These are phyloP conservation scores for Vigna trinervia DNA, from an alignment of 306 rosid species.

Conservation along the genomic window DNA sequence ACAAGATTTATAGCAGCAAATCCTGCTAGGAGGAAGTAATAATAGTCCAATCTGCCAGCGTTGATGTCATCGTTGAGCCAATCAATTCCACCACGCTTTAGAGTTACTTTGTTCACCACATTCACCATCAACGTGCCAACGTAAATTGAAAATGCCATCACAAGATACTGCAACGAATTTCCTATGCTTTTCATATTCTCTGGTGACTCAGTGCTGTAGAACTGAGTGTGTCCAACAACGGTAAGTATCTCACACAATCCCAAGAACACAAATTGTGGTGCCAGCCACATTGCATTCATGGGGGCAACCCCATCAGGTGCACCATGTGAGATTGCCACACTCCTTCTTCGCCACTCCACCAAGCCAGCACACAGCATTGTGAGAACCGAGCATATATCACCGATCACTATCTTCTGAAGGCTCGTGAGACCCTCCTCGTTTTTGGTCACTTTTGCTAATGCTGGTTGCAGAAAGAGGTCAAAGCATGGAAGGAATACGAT, in stretches of 20 bases:
- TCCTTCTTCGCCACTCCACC: conserved; percentile 36
- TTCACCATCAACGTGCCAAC: conserved; percentile 30
- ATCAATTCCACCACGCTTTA: conserved; percentile 25
- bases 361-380: conserved; percentile 34
- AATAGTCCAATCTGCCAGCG: conserved; percentile 47
- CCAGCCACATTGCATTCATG: conserved; percentile 51
- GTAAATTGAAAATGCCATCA: conserved; percentile 4
- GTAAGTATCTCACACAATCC: conserved; percentile 49
- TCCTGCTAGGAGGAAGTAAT: conserved; percentile 48
- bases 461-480: conserved; percentile 14
- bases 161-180: conserved; percentile 36
- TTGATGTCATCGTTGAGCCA: conserved; percentile 51
- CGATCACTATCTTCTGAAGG: conserved; percentile 41
- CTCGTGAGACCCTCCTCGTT: conserved; percentile 30
- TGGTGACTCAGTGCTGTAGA: conserved; percentile 54
- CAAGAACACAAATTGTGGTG: conserved; percentile 41
- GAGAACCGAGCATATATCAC: conserved; percentile 21
- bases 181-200: conserved; percentile 56
- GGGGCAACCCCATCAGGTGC: conserved; percentile 1
- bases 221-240: conserved; percentile 50
- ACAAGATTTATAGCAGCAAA: conserved; percentile 39
- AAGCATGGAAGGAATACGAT: conserved; percentile 29
- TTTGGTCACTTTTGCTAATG: conserved; percentile 31
- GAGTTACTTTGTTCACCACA: conserved; percentile 37
- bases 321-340: neutral